phyloP scores from a whole-genome alignment of 2,329 filamentous ascomycete species.

The Cladosporium sp. region DNA sequence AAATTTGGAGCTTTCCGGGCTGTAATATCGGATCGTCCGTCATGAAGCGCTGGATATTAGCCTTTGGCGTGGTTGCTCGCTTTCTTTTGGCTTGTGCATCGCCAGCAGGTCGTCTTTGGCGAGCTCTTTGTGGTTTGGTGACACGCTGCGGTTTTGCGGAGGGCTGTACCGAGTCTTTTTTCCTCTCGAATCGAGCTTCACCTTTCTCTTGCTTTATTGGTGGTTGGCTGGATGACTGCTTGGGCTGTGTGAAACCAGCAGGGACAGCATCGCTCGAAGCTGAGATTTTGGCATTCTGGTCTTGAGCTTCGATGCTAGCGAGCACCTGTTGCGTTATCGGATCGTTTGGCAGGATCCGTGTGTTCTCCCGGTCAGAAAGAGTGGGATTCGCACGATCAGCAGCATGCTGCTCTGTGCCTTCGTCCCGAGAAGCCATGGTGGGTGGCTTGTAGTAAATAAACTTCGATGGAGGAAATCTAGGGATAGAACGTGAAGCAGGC shows the following conservation, averaged over 20 bases:
- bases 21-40: background rate
- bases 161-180: background rate
- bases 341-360: background rate
- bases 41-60: background rate
- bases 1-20: slow-evolving; percentile 13
- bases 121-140: background rate
- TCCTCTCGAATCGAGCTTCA: background rate
- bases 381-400: background rate
- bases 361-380: background rate
- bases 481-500: background rate
- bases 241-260: background rate
- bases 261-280: background rate
- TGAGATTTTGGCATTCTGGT: background rate
- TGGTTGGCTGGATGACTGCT: background rate
- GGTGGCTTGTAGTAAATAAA: background rate
- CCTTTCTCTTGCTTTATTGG: background rate
- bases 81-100: background rate
- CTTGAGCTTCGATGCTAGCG: background rate
- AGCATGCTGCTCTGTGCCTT: too few species aligned
- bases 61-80: background rate
- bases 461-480: background rate
- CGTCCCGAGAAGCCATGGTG: background rate
- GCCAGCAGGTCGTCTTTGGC: background rate
- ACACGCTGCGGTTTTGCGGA: background rate
- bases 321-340: background rate